Base-by-base conservation (phyloP, 202 grass and related monocot species). In the Saccharum hybrid region DNA sequence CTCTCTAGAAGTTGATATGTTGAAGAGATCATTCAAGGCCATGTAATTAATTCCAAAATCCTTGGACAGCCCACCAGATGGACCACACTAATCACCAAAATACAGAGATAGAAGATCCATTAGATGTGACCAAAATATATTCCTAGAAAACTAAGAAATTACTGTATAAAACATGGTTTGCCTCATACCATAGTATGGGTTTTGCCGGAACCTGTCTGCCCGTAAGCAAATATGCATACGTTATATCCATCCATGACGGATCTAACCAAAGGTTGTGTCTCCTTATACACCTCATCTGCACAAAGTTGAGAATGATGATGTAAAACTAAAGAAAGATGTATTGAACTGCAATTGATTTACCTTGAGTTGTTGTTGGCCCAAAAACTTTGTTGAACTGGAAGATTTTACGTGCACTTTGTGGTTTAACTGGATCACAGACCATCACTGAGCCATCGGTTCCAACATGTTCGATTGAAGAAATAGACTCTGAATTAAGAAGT, bases 181-280 rank as follows among this genome's bases (percentile, higher is more conserved):
- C 12, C 18, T 49, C 23, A 40, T 91, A 94, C 92, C 94, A 94
- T 97, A 77, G 94, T 97, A 73, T 97, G 84, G 41, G 94, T 97
- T 91, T 97, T 97, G 31, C 94, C 92, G 8, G 94, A 92, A 75
- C 94, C 94, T 86, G 94, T 94, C 72, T 97, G 94, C 21, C 94
- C 94, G 63, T 97, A 97, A 71, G 94, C 92, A 88, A 97, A 91
- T 80, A 97, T 97, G 79, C 94, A 97, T 19, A 91, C 92, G 52
- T 97, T 97, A 81, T 94, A 97, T 66, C 94, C 94, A 88, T 97
- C 94, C 90, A 94, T 92, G 76, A 97, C 92, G 12, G 92, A 97
- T 90, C 94, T 83, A 82, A 92, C 92, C 77, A 97, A 91, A 71
- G 88, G 83, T 77, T 83, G 88, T 8, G 92, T 92, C 76, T 97